phyloP scores from a whole-genome alignment of 164 flowering plant species.

The Nymphaea thermarum region DNA sequence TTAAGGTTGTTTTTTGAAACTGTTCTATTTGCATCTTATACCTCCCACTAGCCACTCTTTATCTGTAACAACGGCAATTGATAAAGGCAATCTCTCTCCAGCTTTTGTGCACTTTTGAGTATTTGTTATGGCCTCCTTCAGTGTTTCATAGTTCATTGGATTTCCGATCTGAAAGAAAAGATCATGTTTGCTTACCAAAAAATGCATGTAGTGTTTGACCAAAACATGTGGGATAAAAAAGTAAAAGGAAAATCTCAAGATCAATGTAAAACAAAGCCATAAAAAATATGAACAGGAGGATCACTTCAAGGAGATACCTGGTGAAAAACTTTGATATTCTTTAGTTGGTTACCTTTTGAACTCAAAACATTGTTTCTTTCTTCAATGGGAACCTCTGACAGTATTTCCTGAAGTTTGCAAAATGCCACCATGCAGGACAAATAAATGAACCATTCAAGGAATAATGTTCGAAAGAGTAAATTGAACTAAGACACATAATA shows the following conservation, averaged over 20 bases:
- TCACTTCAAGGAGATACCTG: conserved; percentile 31
- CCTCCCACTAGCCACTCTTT: conserved; percentile 87
- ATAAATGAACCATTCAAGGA: too few relatives aligned
- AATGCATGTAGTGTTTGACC: not conserved
- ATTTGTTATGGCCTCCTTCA: conserved; percentile 50
- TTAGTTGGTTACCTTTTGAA: conserved; percentile 35
- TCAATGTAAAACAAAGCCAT: not conserved
- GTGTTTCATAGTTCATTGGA: conserved; percentile 65
- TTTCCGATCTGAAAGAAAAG: conserved; percentile 61
- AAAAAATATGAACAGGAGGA: not conserved
- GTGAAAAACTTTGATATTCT: conserved; percentile 60
- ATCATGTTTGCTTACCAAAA: not conserved
- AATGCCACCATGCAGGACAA: not conserved
- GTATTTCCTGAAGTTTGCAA: conserved; percentile 51
- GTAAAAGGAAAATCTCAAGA: not conserved
- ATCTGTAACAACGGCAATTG: conserved; percentile 70
- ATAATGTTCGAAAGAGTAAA: too few relatives aligned
- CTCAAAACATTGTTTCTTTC: conserved; percentile 46
- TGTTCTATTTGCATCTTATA: conserved; percentile 9
- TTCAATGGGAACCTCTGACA: conserved; percentile 70
- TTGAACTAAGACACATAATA: too few relatives aligned
- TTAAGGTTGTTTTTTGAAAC: not conserved
- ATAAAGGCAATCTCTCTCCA: conserved; percentile 48
- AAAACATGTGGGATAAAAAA: not conserved
- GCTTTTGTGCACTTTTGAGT: conserved; percentile 36